Evolutionary conservation across 2,329 filamentous ascomycete genomes (phyloP), one percentile per base, ranked within the genome.

Genomic region (Tympanopsis confertula): DNA sequence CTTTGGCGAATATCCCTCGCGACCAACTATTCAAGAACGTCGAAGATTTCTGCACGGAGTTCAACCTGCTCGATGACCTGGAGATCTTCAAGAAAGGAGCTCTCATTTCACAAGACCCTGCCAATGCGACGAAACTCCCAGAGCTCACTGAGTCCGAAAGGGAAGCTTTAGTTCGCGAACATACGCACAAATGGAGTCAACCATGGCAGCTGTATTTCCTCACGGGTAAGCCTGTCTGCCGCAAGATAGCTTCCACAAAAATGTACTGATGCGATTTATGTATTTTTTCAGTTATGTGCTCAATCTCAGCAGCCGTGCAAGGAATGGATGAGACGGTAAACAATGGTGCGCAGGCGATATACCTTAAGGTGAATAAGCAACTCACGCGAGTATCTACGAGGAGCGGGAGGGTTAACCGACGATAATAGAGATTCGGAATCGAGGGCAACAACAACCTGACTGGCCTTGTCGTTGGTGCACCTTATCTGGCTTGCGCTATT

Each of bases 171-270:
- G 45, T 51, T 4, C 49, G 61, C 3, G 69, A 73, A 44, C 52
- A 59, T 5, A 66, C 61, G 0, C 63, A 69, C 41, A 59, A 63
- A 30, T 74, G 69, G 68, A 55, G 56, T 5, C 63, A 68, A 33
- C 66, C 68, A 3, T 63, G 55, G 53, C 47, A 57, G 33, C 52
- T 72, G 1, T 72, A 69, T 47, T n/a, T n/a, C n/a, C n/a, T n/a
- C n/a, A n/a, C n/a, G n/a, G n/a, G n/a, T n/a, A n/a, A n/a, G n/a
- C n/a, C n/a, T n/a, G n/a, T n/a, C n/a, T n/a, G n/a, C n/a, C n/a
- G n/a, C n/a, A n/a, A n/a, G n/a, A n/a, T n/a, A n/a, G n/a, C n/a
- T n/a, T n/a, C n/a, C n/a, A n/a, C n/a, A n/a, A n/a, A n/a, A n/a
- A n/a, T n/a, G n/a, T n/a, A n/a, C n/a, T n/a, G n/a, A n/a, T n/a